A percentile compares a stretch with the other conserved stretches of the same genome.
Evolutionary conservation across 108 stramenopile genomes (phyloP).

Genomic region (Aurantiochytrium sp.): DNA sequence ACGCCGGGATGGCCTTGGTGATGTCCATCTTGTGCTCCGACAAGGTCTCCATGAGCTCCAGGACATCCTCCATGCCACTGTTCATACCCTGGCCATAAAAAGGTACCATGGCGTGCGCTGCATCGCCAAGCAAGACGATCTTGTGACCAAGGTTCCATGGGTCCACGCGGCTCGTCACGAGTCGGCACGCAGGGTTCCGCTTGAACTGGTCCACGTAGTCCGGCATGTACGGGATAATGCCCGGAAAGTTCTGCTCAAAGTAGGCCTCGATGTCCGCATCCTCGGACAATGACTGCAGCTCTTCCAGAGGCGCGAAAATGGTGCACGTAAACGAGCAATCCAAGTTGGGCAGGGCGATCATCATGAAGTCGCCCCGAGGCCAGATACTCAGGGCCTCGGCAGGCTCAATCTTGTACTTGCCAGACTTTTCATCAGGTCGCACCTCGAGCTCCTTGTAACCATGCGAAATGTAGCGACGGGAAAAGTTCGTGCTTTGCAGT

Average conservation of each 20-base stretch:
- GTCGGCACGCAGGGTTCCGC: slow-evolving; percentile 46
- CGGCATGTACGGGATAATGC: slow-evolving; percentile 31
- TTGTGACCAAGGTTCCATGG: slow-evolving; percentile 38
- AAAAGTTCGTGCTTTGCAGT: not conserved
- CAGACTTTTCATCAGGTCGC: slow-evolving; percentile 27
- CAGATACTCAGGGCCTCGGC: slow-evolving; percentile 32
- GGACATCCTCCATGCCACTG: slow-evolving; percentile 68
- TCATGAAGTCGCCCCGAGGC: slow-evolving; percentile 36
- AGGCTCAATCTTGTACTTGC: not conserved
- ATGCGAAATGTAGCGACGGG: slow-evolving; percentile 23
- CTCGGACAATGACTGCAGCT: not conserved
- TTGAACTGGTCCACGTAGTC: slow-evolving; percentile 63
- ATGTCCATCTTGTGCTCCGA: not conserved
- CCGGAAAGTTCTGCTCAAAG: slow-evolving; percentile 56
- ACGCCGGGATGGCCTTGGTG: not conserved
- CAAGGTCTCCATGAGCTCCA: slow-evolving; percentile 36
- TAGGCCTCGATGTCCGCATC: slow-evolving; percentile 33
- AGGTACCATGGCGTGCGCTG: slow-evolving; percentile 72
- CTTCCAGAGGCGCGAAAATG: slow-evolving; percentile 23
- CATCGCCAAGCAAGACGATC: slow-evolving; percentile 69
- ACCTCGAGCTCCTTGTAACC: slow-evolving; percentile 62
- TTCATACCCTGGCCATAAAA: slow-evolving; percentile 83
- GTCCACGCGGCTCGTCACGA: slow-evolving; percentile 57
- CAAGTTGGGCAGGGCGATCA: slow-evolving; percentile 37
- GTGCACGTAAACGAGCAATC: slow-evolving; percentile 36